Conservation (phyloP, 225 moss, liverwort and hornwort species). For the Physcomitrellopsis africana region DNA sequence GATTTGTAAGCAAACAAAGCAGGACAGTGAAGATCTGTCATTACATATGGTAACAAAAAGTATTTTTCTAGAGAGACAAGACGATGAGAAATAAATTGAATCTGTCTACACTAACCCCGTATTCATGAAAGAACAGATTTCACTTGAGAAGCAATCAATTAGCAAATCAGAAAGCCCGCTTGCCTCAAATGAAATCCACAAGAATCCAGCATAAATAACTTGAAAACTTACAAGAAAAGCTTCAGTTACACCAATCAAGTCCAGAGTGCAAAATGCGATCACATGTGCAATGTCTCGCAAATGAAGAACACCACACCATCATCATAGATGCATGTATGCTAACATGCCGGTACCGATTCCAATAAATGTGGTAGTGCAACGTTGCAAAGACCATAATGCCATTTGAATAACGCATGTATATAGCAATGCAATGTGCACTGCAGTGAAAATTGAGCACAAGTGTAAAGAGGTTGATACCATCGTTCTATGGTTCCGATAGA, state of each 20-base stretch:
- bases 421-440: conserved; percentile 34
- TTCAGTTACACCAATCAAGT: background rate
- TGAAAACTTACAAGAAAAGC: conserved; percentile 3
- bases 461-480: conserved; percentile 45
- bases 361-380: conserved; percentile 10
- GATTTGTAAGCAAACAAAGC: conserved; percentile 9
- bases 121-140: background rate
- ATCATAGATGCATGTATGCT: background rate
- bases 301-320: conserved; percentile 8
- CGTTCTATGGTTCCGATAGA: conserved; percentile 48
- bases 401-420: conserved; percentile 25
- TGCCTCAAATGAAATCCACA: background rate
- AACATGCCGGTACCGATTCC: background rate
- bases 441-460: conserved; percentile 32
- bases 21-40: background rate
- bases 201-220: background rate
- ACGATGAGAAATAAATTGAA: background rate
- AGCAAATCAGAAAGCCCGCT: background rate
- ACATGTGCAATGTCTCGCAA: background rate
- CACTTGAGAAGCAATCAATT: background rate
- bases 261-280: conserved; percentile 1
- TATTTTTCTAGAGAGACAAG: conserved; percentile 5
- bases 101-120: background rate
- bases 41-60: background rate
- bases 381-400: conserved; percentile 31